Percentiles rank a stretch among this genome's conserved stretches.
Evolutionary conservation across 306 rosid species (phyloP).

Genomic region (Casuarina equisetifolia): DNA sequence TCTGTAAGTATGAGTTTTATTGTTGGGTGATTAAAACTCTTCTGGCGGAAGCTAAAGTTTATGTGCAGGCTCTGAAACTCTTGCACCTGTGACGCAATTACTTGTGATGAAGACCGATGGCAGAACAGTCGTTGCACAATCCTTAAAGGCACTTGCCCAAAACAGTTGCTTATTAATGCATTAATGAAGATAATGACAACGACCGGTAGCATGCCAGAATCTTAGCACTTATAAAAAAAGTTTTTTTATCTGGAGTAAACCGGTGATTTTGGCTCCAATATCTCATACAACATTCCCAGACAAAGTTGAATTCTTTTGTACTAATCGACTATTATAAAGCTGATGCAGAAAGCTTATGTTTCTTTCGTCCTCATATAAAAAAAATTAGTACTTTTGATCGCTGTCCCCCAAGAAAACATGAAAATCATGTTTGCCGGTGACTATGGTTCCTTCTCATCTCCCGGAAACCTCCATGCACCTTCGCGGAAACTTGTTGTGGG

Average conservation of each 20-base stretch:
- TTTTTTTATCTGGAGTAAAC: background rate
- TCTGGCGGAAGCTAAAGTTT: too few species aligned
- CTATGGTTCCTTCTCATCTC: background rate
- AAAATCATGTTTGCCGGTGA: background rate
- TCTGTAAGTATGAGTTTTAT: too few species aligned
- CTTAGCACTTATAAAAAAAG: background rate
- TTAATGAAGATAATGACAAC: background rate
- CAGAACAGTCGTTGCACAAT: background rate
- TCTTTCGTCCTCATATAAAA: background rate
- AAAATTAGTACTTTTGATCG: background rate
- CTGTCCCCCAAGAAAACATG: background rate
- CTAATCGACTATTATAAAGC: slow-evolving; percentile 24
- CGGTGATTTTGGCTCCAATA: background rate
- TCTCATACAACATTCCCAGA: slow-evolving; percentile 1
- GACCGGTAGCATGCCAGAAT: background rate
- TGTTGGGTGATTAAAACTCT: too few species aligned
- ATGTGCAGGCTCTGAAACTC: background rate
- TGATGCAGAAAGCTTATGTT: slow-evolving; percentile 11
- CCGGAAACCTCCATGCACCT: slow-evolving; percentile 50
- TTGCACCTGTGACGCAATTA: background rate
- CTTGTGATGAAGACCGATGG: background rate
- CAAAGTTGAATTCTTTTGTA: background rate
- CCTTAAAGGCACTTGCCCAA: background rate
- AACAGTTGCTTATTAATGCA: too few species aligned
- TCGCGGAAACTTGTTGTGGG: slow-evolving; percentile 44